These are phyloP conservation scores for Aspergillus tamarii DNA, from an alignment of 2,329 filamentous ascomycete genomes.

Conservation along the genomic window DNA sequence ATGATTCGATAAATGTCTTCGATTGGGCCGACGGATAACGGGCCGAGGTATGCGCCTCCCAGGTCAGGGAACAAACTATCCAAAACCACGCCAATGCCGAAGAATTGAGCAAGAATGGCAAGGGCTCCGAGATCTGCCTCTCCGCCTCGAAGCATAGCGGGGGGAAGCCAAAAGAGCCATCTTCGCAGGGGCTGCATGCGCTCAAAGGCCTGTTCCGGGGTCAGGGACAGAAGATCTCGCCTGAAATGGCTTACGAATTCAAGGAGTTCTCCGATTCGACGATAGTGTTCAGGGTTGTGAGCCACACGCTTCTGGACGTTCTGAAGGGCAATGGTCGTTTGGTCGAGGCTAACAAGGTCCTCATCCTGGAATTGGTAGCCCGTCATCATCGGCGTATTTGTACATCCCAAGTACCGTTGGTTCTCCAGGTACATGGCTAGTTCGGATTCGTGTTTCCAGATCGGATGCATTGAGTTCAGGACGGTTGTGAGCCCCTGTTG, in stretches of 20 bases:
- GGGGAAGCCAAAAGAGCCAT: conserved; percentile 95
- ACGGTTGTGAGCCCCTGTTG: conserved; percentile 92
- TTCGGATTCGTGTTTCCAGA: conserved; percentile 82
- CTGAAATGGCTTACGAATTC: conserved; percentile 73
- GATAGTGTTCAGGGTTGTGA: conserved; percentile 70
- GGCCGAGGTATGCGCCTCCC: conserved; percentile 84
- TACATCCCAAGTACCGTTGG: conserved; percentile 42
- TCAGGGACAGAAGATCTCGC: conserved; percentile 69
- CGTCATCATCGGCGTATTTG: conserved; percentile 37
- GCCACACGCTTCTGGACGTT: conserved; percentile 64
- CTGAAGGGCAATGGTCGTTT: conserved; percentile 65
- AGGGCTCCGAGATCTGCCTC: conserved; percentile 76
- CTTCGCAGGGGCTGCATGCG: conserved; percentile 84
- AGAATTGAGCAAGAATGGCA: conserved; percentile 86
- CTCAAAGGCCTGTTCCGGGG: conserved; percentile 83
- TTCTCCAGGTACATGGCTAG: conserved; percentile 46
- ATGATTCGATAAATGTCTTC: conserved; percentile 83
- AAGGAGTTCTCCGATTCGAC: conserved; percentile 69
- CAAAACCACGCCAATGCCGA: conserved; percentile 82
- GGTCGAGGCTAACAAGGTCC: conserved; percentile 69
- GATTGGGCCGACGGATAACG: conserved; percentile 76
- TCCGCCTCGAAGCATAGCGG: conserved; percentile 77
- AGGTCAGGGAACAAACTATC: conserved; percentile 92
- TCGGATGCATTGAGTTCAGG: conserved; percentile 85
- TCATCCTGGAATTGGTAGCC: conserved; percentile 57